Percentiles rank a stretch among this genome's conserved stretches.
phyloP scores from a whole-genome alignment of 768 basidiomycete species.

The Mycena kentingensis region DNA sequence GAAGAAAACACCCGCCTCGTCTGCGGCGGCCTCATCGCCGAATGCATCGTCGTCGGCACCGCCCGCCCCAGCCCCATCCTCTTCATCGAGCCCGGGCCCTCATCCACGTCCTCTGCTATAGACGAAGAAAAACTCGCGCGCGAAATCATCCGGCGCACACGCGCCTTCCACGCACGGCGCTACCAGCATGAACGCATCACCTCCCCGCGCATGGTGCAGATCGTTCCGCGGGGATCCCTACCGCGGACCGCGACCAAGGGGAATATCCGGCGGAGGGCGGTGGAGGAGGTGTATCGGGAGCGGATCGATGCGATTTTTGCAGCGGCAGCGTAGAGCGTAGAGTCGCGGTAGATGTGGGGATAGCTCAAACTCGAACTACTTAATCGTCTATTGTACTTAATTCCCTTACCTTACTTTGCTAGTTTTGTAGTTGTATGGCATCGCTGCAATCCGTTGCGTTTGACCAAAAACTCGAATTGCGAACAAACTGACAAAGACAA shows the following conservation, averaged over 20 bases:
- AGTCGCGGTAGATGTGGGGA: too few species aligned
- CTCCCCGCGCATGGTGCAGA: slow-evolving; percentile 61
- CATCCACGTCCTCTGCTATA: slow-evolving; percentile 34
- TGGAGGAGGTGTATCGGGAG: slow-evolving; percentile 63
- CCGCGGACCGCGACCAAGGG: slow-evolving; percentile 82
- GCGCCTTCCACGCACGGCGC: slow-evolving; percentile 71
- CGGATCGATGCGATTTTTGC: slow-evolving; percentile 59
- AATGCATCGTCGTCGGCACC: slow-evolving; percentile 77
- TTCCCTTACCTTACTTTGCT: too few species aligned
- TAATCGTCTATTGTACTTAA: too few species aligned
- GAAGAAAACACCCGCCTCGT: slow-evolving; percentile 73
- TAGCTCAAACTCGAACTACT: too few species aligned
- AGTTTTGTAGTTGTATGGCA: too few species aligned
- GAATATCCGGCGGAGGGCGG: slow-evolving; percentile 75
- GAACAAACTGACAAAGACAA: too few species aligned
- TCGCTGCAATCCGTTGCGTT: too few species aligned
- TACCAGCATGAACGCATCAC: slow-evolving; percentile 81
- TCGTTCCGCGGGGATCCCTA: slow-evolving; percentile 65
- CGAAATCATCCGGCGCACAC: slow-evolving; percentile 72
- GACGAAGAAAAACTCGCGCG: slow-evolving; percentile 62
- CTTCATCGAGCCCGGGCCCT: slow-evolving; percentile 65
- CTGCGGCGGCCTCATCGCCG: slow-evolving; percentile 65
- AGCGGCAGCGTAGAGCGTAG: too few species aligned
- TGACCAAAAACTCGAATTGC: too few species aligned
- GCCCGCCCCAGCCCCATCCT: slow-evolving; percentile 76